Evolutionary conservation across 1,284 basidiomycete genomes (phyloP).

Genomic region (Rhizopogon parksii): DNA sequence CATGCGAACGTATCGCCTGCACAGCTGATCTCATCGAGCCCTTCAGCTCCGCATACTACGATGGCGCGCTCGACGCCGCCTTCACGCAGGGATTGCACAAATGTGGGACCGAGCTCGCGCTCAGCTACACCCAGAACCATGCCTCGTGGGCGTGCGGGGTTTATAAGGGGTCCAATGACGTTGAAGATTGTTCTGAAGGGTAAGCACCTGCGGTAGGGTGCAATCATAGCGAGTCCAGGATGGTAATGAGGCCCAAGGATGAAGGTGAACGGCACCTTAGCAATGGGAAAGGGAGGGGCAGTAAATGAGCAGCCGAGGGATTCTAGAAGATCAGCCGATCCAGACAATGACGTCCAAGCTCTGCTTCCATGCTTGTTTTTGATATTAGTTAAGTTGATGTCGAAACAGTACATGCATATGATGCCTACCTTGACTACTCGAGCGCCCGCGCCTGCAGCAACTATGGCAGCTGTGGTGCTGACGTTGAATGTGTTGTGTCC

Average conservation of each 20-base stretch:
- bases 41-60: conserved; percentile 92
- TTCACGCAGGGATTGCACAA: conserved; percentile 68
- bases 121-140: conserved; percentile 92
- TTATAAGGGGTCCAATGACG: conserved; percentile 90
- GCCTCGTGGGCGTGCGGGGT: conserved; percentile 79
- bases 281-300: conserved; percentile 54
- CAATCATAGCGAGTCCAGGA: conserved; percentile 78
- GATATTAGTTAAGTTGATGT: background rate
- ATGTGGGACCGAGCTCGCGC: conserved; percentile 76
- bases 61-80: conserved; percentile 76
- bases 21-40: conserved; percentile 91
- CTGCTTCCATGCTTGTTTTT: conserved; percentile 77
- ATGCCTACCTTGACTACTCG: conserved; percentile 81
- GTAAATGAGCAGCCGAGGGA: conserved; percentile 80
- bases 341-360: conserved; percentile 92
- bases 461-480: conserved; percentile 90
- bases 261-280: conserved; percentile 79
- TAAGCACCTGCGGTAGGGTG: conserved; percentile 79
- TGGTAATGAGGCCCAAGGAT: conserved; percentile 94
- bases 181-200: conserved; percentile 99
- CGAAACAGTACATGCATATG: background rate
- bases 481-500: conserved; percentile 98
- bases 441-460: conserved; percentile 91
- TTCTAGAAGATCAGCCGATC: conserved; percentile 89
- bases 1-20: conserved; percentile 83